These are phyloP conservation scores for Sesbania bispinosa DNA, from an alignment of 306 rosid species.

Conservation along the genomic window DNA sequence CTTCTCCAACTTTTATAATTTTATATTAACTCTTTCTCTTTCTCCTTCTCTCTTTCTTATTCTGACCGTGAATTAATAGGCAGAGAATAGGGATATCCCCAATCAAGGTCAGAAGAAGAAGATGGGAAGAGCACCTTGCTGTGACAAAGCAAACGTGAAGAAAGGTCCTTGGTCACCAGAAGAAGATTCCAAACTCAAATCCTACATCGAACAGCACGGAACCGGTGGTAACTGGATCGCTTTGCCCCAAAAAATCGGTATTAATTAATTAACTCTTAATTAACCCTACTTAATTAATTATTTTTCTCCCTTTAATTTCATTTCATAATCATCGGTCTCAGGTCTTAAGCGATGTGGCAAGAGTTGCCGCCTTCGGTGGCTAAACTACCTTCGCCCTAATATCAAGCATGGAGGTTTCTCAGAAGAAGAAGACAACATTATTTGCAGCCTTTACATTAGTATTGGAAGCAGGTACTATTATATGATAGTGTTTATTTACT, in stretches of 20 bases:
- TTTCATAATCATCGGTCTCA: conserved; percentile 8
- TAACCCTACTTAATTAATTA: neutral
- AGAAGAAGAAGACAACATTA: conserved; percentile 84
- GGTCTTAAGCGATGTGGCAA: conserved; percentile 90
- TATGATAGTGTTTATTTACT: no score
- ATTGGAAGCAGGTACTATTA: conserved; percentile 99
- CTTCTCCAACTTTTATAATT: conserved; percentile 30
- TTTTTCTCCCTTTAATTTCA: neutral
- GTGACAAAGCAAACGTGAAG: conserved; percentile 97
- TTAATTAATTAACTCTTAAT: neutral
- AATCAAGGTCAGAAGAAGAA: neutral
- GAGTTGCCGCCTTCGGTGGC: conserved; percentile 90
- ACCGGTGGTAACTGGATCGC: conserved; percentile 97
- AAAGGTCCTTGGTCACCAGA: conserved; percentile 94
- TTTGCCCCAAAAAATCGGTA: conserved; percentile 82
- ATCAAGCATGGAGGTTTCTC: conserved; percentile 86
- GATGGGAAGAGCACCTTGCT: conserved; percentile 97
- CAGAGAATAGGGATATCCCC: neutral
- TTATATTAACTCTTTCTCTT: neutral
- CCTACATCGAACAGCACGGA: conserved; percentile 73
- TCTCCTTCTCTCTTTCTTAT: no score
- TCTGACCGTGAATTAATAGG: neutral
- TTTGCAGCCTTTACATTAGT: conserved; percentile 77
- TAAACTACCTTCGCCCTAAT: conserved; percentile 89
- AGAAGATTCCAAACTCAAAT: conserved; percentile 84